Evolutionary conservation across 768 basidiomycete species (phyloP).

Genomic region (Albatrellus ellisii): DNA sequence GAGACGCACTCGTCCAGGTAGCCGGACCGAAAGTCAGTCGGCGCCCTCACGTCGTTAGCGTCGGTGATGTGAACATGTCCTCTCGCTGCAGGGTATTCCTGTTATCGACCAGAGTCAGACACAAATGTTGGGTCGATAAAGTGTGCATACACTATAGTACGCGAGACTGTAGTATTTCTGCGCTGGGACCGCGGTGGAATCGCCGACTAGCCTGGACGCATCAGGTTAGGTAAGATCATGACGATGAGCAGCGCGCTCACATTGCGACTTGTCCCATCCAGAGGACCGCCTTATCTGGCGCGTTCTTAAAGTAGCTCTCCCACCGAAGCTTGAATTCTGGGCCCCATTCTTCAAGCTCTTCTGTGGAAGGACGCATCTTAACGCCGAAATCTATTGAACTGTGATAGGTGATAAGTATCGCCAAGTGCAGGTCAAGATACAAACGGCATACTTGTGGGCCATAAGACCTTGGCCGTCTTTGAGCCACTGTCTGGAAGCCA

Average conservation of each 20-base stretch:
- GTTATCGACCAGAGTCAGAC: too few relatives aligned
- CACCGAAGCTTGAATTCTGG: slow-evolving; percentile 35
- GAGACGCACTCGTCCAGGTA: background rate
- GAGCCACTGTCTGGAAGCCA: slow-evolving; percentile 22
- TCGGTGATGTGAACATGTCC: slow-evolving; percentile 15
- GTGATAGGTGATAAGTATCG: background rate
- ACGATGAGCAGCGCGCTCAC: slow-evolving; percentile 19
- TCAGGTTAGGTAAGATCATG: background rate
- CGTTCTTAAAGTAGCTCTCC: slow-evolving; percentile 34
- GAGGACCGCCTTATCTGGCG: slow-evolving; percentile 43
- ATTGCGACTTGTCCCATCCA: slow-evolving; percentile 28
- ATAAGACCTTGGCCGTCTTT: slow-evolving; percentile 32
- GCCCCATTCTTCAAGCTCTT: slow-evolving; percentile 32
- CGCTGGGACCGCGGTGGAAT: slow-evolving; percentile 5
- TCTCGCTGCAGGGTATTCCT: slow-evolving; percentile 11
- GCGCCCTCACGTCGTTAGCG: slow-evolving; percentile 10
- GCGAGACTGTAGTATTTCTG: slow-evolving; percentile 10
- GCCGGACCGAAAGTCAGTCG: slow-evolving; percentile 12
- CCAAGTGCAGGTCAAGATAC: too few relatives aligned
- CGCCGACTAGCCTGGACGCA: slow-evolving; percentile 10
- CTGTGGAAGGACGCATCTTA: slow-evolving; percentile 39
- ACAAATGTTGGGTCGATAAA: too few relatives aligned
- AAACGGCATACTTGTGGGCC: slow-evolving; percentile 29
- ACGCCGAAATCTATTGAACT: slow-evolving; percentile 34
- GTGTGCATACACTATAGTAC: slow-evolving; percentile 3